Percentiles rank a stretch among this genome's conserved stretches.
Evolutionary conservation across 352 stramenopile genomes (phyloP).

Genomic region (Phytophthora nicotianae): DNA sequence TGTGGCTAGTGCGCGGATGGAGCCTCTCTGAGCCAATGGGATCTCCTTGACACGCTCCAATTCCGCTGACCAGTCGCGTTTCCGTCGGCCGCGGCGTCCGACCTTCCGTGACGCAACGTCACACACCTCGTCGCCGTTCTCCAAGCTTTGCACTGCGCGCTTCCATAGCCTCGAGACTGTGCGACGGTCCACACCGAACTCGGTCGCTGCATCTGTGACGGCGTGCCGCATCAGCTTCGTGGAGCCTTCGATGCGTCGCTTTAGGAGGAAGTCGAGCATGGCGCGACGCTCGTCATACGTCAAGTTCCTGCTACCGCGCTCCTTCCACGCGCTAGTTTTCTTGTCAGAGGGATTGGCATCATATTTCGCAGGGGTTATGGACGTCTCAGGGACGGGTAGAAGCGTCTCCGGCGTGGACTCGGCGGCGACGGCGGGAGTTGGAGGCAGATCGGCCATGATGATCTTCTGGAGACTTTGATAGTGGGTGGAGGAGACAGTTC

Average conservation of each 20-base stretch:
- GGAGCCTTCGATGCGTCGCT: constrained; percentile 36
- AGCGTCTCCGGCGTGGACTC: constrained; percentile 10
- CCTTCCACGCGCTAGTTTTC: constrained; percentile 33
- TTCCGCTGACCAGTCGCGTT: constrained; percentile 50
- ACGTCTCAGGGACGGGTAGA: constrained; percentile 6
- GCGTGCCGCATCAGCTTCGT: constrained; percentile 46
- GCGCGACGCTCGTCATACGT: constrained; percentile 46
- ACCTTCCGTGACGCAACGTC: constrained; percentile 52
- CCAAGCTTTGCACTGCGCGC: constrained; percentile 42
- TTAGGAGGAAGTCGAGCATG: constrained; percentile 54
- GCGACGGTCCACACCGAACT: constrained; percentile 46
- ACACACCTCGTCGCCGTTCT: constrained; percentile 44
- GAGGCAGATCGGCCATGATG: constrained; percentile 21
- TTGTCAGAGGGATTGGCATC: constrained; percentile 14
- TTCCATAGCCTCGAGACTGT: constrained; percentile 54
- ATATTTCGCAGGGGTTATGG: background rate
- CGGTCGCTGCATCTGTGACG: constrained; percentile 43
- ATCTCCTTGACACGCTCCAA: constrained; percentile 51
- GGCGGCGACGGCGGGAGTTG: background rate
- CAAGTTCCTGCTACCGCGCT: constrained; percentile 49
- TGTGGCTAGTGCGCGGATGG: constrained; percentile 44
- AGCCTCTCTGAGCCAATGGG: constrained; percentile 41
- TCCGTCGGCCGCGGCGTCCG: constrained; percentile 42
- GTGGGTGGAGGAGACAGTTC: constrained; percentile 37
- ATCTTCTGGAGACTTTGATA: constrained; percentile 5